Evolutionary conservation across 192 early-diverging fungal species (phyloP).

Genomic region (Entophlyctis luteolus): DNA sequence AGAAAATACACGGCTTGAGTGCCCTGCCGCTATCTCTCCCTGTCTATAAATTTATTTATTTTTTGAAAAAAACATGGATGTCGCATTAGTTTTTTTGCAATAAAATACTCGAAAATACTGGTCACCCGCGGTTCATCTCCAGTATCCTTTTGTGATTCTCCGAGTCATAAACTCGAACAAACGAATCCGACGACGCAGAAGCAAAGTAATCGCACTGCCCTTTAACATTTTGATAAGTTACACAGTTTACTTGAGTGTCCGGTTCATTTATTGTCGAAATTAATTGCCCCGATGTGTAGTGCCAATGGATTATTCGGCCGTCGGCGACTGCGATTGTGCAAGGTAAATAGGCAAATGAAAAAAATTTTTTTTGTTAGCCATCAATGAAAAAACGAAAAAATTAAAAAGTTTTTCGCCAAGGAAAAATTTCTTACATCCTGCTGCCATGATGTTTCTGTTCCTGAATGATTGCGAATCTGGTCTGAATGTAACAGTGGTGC

Average conservation of each 20-base stretch:
- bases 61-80: background rate
- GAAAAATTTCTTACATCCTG: conserved; percentile 39
- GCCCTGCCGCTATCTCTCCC: conserved; percentile 41
- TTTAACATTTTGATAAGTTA: conserved; percentile 31
- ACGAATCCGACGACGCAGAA: conserved; percentile 36
- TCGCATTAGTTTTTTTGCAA: background rate
- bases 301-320: conserved; percentile 51
- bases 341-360: background rate
- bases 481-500: conserved; percentile 46
- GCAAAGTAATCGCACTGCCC: conserved; percentile 32
- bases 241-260: conserved; percentile 39
- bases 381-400: background rate
- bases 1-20: conserved; percentile 53
- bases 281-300: conserved; percentile 44
- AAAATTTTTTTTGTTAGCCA: too few species aligned
- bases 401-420: too few species aligned
- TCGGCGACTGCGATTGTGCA: conserved; percentile 41
- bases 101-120: background rate
- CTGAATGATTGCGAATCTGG: conserved; percentile 34
- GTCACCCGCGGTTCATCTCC: conserved; percentile 31
- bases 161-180: conserved; percentile 48
- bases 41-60: conserved; percentile 17
- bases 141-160: conserved; percentile 9
- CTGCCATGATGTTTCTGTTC: conserved; percentile 51
- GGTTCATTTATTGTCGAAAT: conserved; percentile 39